phyloP scores from a whole-genome alignment of 306 rosid species.

The Medicago truncatula region DNA sequence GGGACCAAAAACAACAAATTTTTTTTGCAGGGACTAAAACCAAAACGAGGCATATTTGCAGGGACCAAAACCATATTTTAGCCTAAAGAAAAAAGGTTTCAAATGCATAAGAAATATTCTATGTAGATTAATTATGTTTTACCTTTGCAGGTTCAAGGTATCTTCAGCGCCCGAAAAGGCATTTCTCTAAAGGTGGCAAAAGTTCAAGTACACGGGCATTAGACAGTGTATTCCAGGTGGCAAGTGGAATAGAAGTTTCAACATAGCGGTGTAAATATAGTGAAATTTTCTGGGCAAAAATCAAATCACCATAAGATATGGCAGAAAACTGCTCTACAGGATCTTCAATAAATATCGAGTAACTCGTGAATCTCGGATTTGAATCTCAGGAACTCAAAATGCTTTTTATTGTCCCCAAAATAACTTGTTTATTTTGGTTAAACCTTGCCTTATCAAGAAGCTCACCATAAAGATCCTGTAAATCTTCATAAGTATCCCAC shows the following conservation, averaged over 20 bases:
- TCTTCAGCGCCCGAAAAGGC: constrained; percentile 65
- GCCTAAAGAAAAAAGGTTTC: no score
- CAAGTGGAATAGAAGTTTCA: constrained; percentile 76
- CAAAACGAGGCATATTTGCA: no score
- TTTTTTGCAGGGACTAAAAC: no score
- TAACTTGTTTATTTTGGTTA: constrained; percentile 37
- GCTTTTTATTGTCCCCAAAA: constrained; percentile 41
- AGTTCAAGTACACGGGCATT: constrained; percentile 86
- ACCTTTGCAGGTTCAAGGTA: constrained; percentile 94
- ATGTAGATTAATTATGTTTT: constrained; percentile 16
- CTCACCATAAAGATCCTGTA: constrained; percentile 87
- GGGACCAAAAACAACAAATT: no score
- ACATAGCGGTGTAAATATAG: constrained; percentile 77
- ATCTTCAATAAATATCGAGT: constrained; percentile 74
- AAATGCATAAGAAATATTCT: constrained; percentile 6
- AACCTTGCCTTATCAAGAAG: constrained; percentile 65
- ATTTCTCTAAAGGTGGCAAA: constrained; percentile 78
- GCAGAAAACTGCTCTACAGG: constrained; percentile 93
- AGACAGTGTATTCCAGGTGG: constrained; percentile 80
- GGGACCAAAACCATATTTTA: no score
- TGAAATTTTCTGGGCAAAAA: constrained; percentile 88
- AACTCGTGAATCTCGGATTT: constrained; percentile 79
- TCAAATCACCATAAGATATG: constrained; percentile 79
- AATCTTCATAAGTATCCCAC: constrained; percentile 71
- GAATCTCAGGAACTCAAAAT: constrained; percentile 65